Evolutionary conservation across 306 rosid species (phyloP).

Genomic region (Prinsepia uniflora): DNA sequence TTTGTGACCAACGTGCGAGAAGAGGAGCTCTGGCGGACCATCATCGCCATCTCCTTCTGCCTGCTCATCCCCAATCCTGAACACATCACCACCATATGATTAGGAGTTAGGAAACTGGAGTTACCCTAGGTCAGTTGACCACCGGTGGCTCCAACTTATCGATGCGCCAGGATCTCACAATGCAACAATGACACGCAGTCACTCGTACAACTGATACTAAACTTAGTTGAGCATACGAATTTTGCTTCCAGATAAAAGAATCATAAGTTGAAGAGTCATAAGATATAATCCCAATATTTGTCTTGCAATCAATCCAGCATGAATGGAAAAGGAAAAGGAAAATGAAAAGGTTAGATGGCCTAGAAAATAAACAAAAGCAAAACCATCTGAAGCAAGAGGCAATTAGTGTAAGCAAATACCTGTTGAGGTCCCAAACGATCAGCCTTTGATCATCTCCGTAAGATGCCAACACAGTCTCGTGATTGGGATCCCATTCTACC

Average conservation of each 20-base stretch:
- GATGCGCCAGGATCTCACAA: too few relatives aligned
- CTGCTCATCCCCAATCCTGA: constrained; percentile 86
- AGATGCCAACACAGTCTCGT: constrained; percentile 79
- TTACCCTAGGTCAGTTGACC: too few relatives aligned
- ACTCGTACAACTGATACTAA: too few relatives aligned
- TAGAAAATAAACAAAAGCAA: neutral
- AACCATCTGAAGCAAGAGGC: neutral
- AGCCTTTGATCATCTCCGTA: constrained; percentile 83
- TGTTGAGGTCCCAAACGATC: constrained; percentile 95
- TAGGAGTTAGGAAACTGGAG: too few relatives aligned
- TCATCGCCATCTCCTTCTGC: constrained; percentile 78
- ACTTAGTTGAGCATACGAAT: too few relatives aligned
- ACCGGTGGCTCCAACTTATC: too few relatives aligned
- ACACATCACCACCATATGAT: neutral
- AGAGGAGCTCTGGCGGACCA: constrained; percentile 86
- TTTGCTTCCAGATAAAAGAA: too few relatives aligned
- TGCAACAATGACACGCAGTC: too few relatives aligned
- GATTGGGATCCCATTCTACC: constrained; percentile 99
- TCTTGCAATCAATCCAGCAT: neutral
- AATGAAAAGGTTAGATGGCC: neutral
- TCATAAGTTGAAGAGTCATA: neutral
- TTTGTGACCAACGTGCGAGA: constrained; percentile 86
- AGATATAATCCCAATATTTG: neutral
- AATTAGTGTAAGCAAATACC: constrained; percentile 34
- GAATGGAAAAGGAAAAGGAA: too few relatives aligned